Conservation (phyloP, 805 yeast species). For the Kodamaea leandrae region DNA sequence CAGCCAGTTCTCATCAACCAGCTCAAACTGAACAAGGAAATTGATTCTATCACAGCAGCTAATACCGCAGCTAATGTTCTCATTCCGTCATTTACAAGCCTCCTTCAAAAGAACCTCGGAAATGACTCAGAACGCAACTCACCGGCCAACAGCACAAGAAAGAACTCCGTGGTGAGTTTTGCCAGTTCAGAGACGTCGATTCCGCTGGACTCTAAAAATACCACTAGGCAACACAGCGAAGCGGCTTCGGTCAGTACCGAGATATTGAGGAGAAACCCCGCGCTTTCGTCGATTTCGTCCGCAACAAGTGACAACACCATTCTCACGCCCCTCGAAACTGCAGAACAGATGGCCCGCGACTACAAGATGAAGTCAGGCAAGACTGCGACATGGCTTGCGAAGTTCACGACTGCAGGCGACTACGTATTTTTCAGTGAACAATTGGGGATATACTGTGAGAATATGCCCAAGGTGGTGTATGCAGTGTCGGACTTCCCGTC, state of each 20-base stretch:
- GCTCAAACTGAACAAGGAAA: conserved; percentile 37
- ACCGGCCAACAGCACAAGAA: conserved; percentile 38
- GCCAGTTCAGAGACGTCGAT: conserved; percentile 42
- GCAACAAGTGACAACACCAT: background rate
- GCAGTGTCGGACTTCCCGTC: conserved; percentile 19
- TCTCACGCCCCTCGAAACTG: conserved; percentile 17
- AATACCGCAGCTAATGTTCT: conserved; percentile 47
- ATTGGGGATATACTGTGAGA: conserved; percentile 56
- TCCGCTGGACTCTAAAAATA: conserved; percentile 21
- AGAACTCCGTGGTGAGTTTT: conserved; percentile 50
- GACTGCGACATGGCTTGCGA: conserved; percentile 56
- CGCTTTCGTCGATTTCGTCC: background rate
- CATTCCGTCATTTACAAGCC: conserved; percentile 39
- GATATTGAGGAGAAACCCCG: background rate
- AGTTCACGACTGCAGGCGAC: conserved; percentile 52
- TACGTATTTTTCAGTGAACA: conserved; percentile 60
- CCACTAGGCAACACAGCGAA: conserved; percentile 10
- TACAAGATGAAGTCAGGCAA: conserved; percentile 19
- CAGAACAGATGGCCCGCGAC: conserved; percentile 26
- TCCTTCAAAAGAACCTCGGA: conserved; percentile 33
- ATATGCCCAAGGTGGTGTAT: conserved; percentile 49
- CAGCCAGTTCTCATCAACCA: conserved; percentile 37
- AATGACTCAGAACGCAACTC: conserved; percentile 32
- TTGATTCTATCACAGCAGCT: conserved; percentile 44
- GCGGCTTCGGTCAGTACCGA: conserved; percentile 1